These are phyloP conservation scores for Coemansia sp. DNA, from an alignment of 192 early-diverging fungal species.

Conservation along the genomic window DNA sequence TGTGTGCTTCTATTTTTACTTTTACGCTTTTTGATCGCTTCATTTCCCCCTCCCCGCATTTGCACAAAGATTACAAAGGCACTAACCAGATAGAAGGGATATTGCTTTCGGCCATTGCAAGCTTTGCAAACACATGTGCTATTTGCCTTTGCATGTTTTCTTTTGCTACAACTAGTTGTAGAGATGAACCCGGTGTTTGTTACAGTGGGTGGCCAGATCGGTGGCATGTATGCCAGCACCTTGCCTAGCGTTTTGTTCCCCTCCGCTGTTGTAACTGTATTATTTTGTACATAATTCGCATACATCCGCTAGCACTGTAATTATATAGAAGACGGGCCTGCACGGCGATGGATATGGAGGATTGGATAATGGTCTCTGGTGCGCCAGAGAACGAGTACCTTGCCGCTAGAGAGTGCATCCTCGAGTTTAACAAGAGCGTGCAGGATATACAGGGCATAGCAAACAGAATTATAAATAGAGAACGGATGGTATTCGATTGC, in stretches of 20 bases:
- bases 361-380: background rate
- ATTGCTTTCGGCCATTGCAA: no score
- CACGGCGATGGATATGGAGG: no score
- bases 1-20: background rate
- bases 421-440: background rate
- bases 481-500: constrained; percentile 2
- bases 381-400: background rate
- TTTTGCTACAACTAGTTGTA: no score
- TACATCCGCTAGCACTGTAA: no score
- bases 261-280: background rate
- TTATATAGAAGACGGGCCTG: no score
- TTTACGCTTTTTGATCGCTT: background rate
- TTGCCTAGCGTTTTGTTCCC: background rate
- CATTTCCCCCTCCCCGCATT: background rate
- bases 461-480: background rate
- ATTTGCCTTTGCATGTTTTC: no score
- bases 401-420: background rate
- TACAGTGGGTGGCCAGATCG: no score
- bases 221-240: no score
- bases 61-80: background rate
- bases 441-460: background rate
- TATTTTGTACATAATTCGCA: no score
- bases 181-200: no score
- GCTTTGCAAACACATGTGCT: no score
- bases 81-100: background rate